A percentile compares a stretch with the other conserved stretches of the same genome.
Conservation (phyloP, 176 grass and related monocot species). For the Oropetium thomaeum region DNA sequence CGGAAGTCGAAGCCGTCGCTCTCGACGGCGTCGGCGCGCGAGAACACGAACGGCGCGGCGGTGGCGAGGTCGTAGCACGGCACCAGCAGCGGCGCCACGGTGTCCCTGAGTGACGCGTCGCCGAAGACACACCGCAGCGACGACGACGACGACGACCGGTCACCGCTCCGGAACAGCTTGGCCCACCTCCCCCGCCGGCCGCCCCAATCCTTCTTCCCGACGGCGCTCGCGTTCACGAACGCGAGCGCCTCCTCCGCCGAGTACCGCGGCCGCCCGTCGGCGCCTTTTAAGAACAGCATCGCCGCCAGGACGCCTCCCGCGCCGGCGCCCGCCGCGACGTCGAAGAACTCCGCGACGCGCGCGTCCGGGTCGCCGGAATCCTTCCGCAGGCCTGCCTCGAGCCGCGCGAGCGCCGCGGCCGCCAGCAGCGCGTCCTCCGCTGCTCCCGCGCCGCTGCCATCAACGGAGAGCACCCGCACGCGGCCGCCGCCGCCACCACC, state of each 20-base stretch:
- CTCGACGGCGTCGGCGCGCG: slow-evolving; percentile 81
- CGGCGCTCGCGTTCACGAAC: slow-evolving; percentile 26
- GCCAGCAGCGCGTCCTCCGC: slow-evolving; percentile 57
- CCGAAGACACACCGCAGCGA: slow-evolving; percentile 55
- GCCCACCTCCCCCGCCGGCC: slow-evolving; percentile 17
- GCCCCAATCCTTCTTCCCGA: slow-evolving; percentile 15
- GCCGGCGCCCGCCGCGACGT: slow-evolving; percentile 59
- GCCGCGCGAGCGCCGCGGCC: slow-evolving; percentile 40
- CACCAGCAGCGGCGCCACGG: slow-evolving; percentile 56
- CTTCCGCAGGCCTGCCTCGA: slow-evolving; percentile 49
- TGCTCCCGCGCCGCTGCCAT: slow-evolving; percentile 41
- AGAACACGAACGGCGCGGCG: slow-evolving; percentile 74
- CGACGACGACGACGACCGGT: too few relatives aligned
- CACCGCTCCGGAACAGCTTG: slow-evolving; percentile 16
- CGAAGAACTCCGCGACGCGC: slow-evolving; percentile 68
- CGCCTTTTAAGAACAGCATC: slow-evolving; percentile 47
- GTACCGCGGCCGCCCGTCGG: slow-evolving; percentile 52
- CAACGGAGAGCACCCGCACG: slow-evolving; percentile 67
- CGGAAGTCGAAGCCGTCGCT: slow-evolving; percentile 65
- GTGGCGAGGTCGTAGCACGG: slow-evolving; percentile 77
- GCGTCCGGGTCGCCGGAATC: slow-evolving; percentile 22
- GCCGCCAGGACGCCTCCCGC: slow-evolving; percentile 49
- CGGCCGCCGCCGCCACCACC: neutral
- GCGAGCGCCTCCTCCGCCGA: slow-evolving; percentile 42
- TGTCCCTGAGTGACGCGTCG: slow-evolving; percentile 67